Evolutionary conservation across 2,329 filamentous ascomycete genomes (phyloP), one percentile per base, ranked within the genome.

Genomic region (Talaromyces sp.): DNA sequence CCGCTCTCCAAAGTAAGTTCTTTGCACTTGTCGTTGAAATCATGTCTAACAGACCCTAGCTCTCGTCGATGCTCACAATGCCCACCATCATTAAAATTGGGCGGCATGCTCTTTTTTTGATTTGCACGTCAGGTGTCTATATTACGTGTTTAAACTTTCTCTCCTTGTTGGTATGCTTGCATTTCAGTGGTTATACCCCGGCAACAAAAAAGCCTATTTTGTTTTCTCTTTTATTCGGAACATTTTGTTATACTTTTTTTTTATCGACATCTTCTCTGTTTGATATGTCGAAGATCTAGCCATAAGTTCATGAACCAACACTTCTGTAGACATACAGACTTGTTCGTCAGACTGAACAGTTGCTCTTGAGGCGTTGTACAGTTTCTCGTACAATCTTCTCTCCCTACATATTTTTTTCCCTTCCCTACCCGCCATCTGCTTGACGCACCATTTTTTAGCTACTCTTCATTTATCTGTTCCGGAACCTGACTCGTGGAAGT

Each of bases 1-100:
- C 81, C 66, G 78, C 83, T 57, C 72, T 86, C 57, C 77, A 78
- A 64, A 76, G 82, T 83, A 75, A 77, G 79, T 56, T 52, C n/a
- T 23, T 23, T 54, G 16, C 28, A 50, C 42, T 18, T 27, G 7
- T 12, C 23, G 60, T 9, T 27, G 16, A 5, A 10, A 4, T 28
- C 8, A 12, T 31, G 23, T 50, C 57, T 64, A 34, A 64, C 40
- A 44, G 23, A 4, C 3, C 6, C 40, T 63, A 80, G 78, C 76
- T 64, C 76, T 80, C 64, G 65, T 77, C 67, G 69, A 79, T 60
- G 77, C 78, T 60, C 75, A 80, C 69, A 57, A 18, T 34, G 40
- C 62, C 14, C 54, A 61, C 47, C 62, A 56, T 27, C 42, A 57
- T 5, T 62, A 62, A 59, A 47, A 47, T 23, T 28, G 7, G 34